A percentile compares a stretch with the other conserved stretches of the same genome.
phyloP scores from a whole-genome alignment of 768 basidiomycete species.

The Trametes maxima region DNA sequence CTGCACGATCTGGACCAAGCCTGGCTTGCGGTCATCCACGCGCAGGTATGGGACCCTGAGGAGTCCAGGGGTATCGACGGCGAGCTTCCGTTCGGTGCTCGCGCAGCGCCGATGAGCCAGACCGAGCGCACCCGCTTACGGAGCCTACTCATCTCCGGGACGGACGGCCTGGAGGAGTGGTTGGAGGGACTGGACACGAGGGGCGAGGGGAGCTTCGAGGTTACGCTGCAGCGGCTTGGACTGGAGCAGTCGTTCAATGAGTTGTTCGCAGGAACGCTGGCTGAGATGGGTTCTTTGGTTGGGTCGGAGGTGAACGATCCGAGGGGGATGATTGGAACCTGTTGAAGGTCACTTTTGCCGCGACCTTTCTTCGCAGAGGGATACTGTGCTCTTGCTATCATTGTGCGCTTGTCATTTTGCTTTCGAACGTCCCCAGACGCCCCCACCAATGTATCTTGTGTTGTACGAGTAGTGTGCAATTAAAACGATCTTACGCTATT shows the following conservation, averaged over 20 bases:
- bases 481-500: neutral
- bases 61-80: slow-evolving; percentile 44
- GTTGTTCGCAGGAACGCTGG: slow-evolving; percentile 62
- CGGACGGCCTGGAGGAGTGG: slow-evolving; percentile 72
- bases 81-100: slow-evolving; percentile 39
- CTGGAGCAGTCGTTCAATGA: slow-evolving; percentile 65
- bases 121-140: slow-evolving; percentile 74
- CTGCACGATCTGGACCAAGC: slow-evolving; percentile 74
- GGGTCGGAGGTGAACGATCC: slow-evolving; percentile 30
- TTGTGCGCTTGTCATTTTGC: neutral
- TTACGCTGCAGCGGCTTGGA: slow-evolving; percentile 52
- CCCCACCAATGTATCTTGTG: too few species aligned
- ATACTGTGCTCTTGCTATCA: neutral
- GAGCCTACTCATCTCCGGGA: slow-evolving; percentile 64
- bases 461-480: slow-evolving; percentile 2
- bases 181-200: slow-evolving; percentile 39
- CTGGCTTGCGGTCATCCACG: slow-evolving; percentile 67
- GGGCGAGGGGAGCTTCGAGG: slow-evolving; percentile 30
- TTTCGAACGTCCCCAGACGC: neutral
- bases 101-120: slow-evolving; percentile 56
- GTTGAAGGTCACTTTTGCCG: slow-evolving; percentile 24
- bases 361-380: neutral
- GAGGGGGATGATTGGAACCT: slow-evolving; percentile 31
- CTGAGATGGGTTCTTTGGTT: slow-evolving; percentile 54
- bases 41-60: slow-evolving; percentile 67